These are phyloP conservation scores for Arctium lappa DNA, from an alignment of 129 eudicot species.

Conservation along the genomic window DNA sequence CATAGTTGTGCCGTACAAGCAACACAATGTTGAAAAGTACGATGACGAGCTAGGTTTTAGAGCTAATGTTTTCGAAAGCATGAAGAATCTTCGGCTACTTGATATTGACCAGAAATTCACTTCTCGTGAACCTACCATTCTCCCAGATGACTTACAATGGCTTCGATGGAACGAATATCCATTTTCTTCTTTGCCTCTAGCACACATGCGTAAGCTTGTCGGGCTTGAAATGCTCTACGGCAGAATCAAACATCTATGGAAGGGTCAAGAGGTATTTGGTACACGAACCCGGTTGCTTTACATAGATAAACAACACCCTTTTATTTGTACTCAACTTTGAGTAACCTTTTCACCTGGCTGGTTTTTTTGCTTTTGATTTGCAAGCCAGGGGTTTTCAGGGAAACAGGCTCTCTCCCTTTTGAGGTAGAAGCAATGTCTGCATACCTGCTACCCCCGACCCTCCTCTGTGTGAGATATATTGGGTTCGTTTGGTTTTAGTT, in stretches of 20 bases:
- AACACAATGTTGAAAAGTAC: not conserved
- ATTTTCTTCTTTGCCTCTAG: not conserved
- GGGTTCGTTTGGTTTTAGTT: not conserved
- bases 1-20: not conserved
- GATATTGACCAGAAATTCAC: slow-evolving; percentile 9
- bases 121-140: slow-evolving; percentile 1
- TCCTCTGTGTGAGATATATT: not conserved
- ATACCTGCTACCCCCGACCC: not conserved
- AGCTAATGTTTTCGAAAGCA: not conserved
- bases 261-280: not conserved
- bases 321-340: not conserved
- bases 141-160: slow-evolving; percentile 12
- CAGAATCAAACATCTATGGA: not conserved
- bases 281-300: not conserved
- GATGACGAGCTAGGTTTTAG: not conserved
- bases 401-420: not conserved
- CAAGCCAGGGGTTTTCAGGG: no score
- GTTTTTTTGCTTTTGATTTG: no score
- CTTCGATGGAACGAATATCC: slow-evolving; percentile 14
- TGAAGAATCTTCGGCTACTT: slow-evolving; percentile 18
- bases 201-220: slow-evolving; percentile 17
- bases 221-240: not conserved
- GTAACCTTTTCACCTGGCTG: not conserved
- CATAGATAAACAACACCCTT: not conserved
- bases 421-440: not conserved